A percentile compares a stretch with the other conserved stretches of the same genome.
Evolutionary conservation across 2,329 filamentous ascomycete species (phyloP).

Genomic region (Pseudogymnoascus sp.): DNA sequence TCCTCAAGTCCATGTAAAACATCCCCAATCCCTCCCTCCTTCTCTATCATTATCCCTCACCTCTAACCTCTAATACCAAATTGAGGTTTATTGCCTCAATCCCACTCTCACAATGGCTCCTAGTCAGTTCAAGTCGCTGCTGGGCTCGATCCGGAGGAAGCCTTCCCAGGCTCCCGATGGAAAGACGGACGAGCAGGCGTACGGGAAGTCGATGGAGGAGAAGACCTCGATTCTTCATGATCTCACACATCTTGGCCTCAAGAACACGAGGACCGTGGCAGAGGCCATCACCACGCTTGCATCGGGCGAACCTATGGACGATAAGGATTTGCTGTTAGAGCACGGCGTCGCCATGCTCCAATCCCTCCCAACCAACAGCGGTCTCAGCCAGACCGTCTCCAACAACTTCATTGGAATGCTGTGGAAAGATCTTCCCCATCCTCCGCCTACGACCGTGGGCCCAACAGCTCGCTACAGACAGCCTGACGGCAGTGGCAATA

Average conservation of each 20-base stretch:
- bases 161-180: conserved; percentile 42
- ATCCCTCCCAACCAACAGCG: conserved; percentile 41
- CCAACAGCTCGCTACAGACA: conserved; percentile 37
- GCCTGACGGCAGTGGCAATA: conserved; percentile 40
- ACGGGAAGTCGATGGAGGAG: conserved; percentile 25
- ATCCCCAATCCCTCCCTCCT: neutral
- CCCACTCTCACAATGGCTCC: conserved; percentile 20
- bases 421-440: conserved; percentile 46
- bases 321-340: conserved; percentile 42
- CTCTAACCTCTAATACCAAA: neutral
- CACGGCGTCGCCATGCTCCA: conserved; percentile 47
- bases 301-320: conserved; percentile 39
- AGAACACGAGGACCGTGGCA: conserved; percentile 34
- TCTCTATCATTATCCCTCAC: neutral
- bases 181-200: conserved; percentile 34
- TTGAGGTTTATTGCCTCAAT: neutral
- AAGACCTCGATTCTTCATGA: conserved; percentile 37
- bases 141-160: conserved; percentile 40
- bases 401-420: conserved; percentile 47
- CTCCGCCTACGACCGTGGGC: conserved; percentile 39
- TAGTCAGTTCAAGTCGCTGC: conserved; percentile 34
- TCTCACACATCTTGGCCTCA: conserved; percentile 32
- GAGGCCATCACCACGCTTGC: conserved; percentile 37
- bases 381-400: conserved; percentile 40
- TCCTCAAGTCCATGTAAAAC: neutral